A percentile compares a stretch with the other conserved stretches of the same genome.
phyloP scores from a whole-genome alignment of 192 early-diverging fungal genomes.

The Podila minutissima region DNA sequence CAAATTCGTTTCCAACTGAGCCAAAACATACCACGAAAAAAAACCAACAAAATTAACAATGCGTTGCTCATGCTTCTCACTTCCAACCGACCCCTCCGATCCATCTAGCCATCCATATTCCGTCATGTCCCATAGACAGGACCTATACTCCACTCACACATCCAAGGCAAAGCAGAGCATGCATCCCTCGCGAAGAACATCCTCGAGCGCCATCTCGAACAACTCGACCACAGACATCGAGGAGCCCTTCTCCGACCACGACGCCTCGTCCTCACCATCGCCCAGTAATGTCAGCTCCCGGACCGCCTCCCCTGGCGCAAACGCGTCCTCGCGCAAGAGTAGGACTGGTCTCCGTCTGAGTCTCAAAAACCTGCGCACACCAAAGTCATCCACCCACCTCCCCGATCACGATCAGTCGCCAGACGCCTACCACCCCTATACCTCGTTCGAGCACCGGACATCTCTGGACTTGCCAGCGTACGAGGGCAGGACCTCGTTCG shows the following conservation, averaged over 20 bases:
- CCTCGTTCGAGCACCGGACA: not conserved
- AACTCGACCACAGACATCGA: slow-evolving; percentile 40
- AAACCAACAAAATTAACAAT: not conserved
- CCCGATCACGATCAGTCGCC: slow-evolving; percentile 27
- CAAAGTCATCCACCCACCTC: slow-evolving; percentile 10
- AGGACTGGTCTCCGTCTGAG: slow-evolving; percentile 32
- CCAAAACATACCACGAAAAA: not conserved
- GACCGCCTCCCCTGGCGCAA: slow-evolving; percentile 23
- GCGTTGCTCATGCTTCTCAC: slow-evolving; percentile 6
- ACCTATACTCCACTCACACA: not conserved
- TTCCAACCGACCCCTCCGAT: not conserved
- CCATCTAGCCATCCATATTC: not conserved
- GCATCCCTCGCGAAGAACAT: slow-evolving; percentile 13
- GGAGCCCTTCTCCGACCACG: slow-evolving; percentile 37
- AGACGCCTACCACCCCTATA: slow-evolving; percentile 5
- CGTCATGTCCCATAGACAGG: slow-evolving; percentile 10
- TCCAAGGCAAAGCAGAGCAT: not conserved
- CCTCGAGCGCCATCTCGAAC: slow-evolving; percentile 41
- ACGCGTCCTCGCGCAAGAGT: slow-evolving; percentile 8
- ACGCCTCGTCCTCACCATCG: slow-evolving; percentile 17
- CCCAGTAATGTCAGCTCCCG: slow-evolving; percentile 34
- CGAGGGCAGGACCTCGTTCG: slow-evolving; percentile 32
- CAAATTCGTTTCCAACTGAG: slow-evolving; percentile 1
- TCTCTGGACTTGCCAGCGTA: slow-evolving; percentile 17
- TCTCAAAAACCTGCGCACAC: slow-evolving; percentile 32